Evolutionary conservation across 2,329 filamentous ascomycete species (phyloP).

Genomic region (Sporothrix schenckii): DNA sequence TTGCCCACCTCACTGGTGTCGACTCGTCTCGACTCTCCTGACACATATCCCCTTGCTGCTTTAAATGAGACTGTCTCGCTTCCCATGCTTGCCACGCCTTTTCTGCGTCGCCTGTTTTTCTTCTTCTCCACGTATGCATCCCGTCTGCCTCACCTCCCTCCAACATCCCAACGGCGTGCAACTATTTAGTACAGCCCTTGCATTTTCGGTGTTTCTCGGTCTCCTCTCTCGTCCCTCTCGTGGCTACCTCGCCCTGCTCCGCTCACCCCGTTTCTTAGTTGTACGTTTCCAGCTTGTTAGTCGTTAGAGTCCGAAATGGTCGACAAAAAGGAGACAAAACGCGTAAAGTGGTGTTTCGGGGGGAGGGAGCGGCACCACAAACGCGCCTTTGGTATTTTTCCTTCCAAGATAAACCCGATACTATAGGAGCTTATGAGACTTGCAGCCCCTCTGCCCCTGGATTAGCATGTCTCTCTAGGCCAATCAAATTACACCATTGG

Average conservation of each 20-base stretch:
- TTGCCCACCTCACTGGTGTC: not conserved
- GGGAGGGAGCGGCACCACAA: not conserved
- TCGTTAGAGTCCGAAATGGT: not conserved
- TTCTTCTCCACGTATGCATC: too few species aligned
- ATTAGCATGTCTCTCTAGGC: not conserved
- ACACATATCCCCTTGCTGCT: not conserved
- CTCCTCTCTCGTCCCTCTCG: not conserved
- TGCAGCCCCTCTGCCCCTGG: slow-evolving; percentile 20
- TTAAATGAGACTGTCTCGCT: slow-evolving; percentile 14
- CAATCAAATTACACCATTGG: slow-evolving; percentile 26
- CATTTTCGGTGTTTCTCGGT: not conserved
- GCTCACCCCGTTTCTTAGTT: too few species aligned
- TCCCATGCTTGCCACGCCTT: not conserved
- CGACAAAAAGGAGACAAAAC: not conserved
- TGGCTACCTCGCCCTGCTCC: not conserved
- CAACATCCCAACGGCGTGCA: slow-evolving; percentile 11
- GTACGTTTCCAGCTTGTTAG: too few species aligned
- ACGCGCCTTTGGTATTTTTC: not conserved
- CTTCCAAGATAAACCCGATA: too few species aligned
- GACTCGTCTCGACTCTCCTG: not conserved
- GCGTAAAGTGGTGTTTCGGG: slow-evolving; percentile 12
- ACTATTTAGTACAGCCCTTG: slow-evolving; percentile 9
- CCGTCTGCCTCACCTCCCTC: not conserved
- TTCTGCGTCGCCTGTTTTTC: not conserved
- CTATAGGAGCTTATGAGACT: not conserved